These are phyloP conservation scores for Crithidia expoeki DNA, from an alignment of 208 protist genomes.

Conservation along the genomic window DNA sequence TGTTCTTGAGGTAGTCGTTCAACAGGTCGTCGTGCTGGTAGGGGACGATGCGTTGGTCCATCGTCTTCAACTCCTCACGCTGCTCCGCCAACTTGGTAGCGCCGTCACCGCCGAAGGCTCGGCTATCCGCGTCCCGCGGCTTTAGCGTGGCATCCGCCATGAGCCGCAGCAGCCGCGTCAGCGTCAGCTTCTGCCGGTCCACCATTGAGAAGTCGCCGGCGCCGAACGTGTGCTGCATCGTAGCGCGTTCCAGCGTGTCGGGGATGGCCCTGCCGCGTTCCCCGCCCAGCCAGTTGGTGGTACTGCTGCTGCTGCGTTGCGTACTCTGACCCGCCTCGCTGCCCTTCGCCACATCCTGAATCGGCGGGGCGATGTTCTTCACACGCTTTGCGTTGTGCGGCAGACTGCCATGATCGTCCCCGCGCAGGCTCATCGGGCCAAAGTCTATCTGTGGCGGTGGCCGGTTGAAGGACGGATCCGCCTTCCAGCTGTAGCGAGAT, in stretches of 20 bases:
- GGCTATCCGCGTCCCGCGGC: constrained; percentile 70
- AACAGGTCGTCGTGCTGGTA: constrained; percentile 66
- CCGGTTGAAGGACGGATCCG: constrained; percentile 30
- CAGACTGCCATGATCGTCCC: neutral
- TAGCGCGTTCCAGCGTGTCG: constrained; percentile 31
- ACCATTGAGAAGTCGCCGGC: constrained; percentile 70
- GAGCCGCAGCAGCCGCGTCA: constrained; percentile 51
- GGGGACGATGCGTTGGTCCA: constrained; percentile 70
- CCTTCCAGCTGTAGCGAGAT: constrained; percentile 55
- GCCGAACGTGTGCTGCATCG: constrained; percentile 52
- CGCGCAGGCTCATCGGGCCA: constrained; percentile 6
- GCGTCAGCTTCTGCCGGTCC: constrained; percentile 45
- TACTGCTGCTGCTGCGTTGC: neutral
- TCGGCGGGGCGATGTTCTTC: constrained; percentile 6
- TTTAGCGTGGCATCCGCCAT: constrained; percentile 70
- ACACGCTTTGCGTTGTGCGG: constrained; percentile 21
- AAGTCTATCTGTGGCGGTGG: constrained; percentile 22
- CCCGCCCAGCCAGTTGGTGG: constrained; percentile 39
- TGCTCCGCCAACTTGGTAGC: constrained; percentile 56
- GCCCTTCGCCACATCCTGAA: constrained; percentile 2
- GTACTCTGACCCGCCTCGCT: neutral
- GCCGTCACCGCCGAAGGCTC: constrained; percentile 66
- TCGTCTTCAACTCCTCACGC: constrained; percentile 74
- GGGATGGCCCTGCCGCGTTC: constrained; percentile 23
- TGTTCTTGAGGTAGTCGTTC: constrained; percentile 76